Percentiles rank a stretch among this genome's conserved stretches.
Evolutionary conservation across 768 basidiomycete species (phyloP).

Genomic region (Solioccasus polychromus): DNA sequence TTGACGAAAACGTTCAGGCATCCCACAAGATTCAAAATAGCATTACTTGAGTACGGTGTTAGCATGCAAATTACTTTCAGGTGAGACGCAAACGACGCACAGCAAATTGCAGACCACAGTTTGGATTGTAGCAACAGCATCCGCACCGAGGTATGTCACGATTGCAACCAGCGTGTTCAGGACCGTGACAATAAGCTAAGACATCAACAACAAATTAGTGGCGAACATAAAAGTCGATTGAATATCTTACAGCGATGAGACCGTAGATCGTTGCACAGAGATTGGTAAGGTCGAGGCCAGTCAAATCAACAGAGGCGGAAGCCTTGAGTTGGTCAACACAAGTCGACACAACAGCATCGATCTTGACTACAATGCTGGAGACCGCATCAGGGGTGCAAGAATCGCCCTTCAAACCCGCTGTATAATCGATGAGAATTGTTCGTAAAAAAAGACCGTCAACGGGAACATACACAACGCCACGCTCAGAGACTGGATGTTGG

Average conservation of each 20-base stretch:
- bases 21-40: conserved; percentile 5
- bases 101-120: conserved; percentile 5
- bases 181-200: conserved; percentile 5
- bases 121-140: conserved; percentile 5
- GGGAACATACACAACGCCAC: conserved; percentile 5
- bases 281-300: conserved; percentile 6
- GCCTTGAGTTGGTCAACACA: conserved; percentile 12
- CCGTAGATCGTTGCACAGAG: conserved; percentile 5
- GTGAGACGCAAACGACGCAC: conserved; percentile 5
- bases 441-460: background rate
- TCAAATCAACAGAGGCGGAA: conserved; percentile 1
- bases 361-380: conserved; percentile 7
- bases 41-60: background rate
- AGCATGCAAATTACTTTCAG: background rate
- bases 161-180: conserved; percentile 8
- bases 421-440: background rate
- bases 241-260: conserved; percentile 3
- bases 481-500: conserved; percentile 2
- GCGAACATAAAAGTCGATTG: accelerated
- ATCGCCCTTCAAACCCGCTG: conserved; percentile 2
- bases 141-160: background rate
- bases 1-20: conserved; percentile 10
- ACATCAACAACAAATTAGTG: background rate
- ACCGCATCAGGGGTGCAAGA: conserved; percentile 9
- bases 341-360: conserved; percentile 6